Base-by-base conservation (phyloP, 352 stramenopile species). In the Thraustotheca clavata region DNA sequence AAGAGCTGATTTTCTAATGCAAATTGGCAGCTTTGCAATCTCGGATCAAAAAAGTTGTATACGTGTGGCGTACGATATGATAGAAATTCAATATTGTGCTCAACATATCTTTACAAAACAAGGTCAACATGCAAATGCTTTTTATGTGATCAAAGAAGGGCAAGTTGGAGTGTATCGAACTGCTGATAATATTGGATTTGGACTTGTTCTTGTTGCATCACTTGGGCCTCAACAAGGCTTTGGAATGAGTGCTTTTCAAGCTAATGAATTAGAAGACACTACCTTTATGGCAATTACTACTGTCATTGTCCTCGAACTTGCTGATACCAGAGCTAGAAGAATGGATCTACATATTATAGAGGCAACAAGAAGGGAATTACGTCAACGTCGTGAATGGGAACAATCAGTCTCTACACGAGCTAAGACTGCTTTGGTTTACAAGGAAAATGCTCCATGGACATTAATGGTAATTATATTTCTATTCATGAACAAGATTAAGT, bases 21-120 rank as follows among this genome's bases (percentile, higher is more conserved):
- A 70, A 1, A 65, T 92, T 3, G 77, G 71, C 32, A 89, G 86
- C 57, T 80, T 89, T 40, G 69, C 73, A 8, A 69, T 73, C 29
- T 70, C 68, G 22, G 79, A 89, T 62, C 86, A 89, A 59, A 75
- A 74, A 0, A 74, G 88, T 43, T 89, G 83, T 49, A 89, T 92
- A 33, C 80, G 83, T 32, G 72, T 90, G 3, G 79, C 80, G 3
- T 80, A 89, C 40, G 83, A 90, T 46, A 71, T 88, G 35, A 70
- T 82, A 12, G 76, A 87, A 16, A 68, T 69, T 26, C 55, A 65
- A 3, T 87, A 86, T 54, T 77, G 86, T 20, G 73, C 76, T 9
- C 76, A 77, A 0, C 74, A 90, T 41, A 63, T 86, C 39, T 89
- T 92, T 50, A 49, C 88, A 14, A 67, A 78, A 29, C 78, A 87